Conservation (phyloP, 805 yeast species). For the Monosporozyma unispora region DNA sequence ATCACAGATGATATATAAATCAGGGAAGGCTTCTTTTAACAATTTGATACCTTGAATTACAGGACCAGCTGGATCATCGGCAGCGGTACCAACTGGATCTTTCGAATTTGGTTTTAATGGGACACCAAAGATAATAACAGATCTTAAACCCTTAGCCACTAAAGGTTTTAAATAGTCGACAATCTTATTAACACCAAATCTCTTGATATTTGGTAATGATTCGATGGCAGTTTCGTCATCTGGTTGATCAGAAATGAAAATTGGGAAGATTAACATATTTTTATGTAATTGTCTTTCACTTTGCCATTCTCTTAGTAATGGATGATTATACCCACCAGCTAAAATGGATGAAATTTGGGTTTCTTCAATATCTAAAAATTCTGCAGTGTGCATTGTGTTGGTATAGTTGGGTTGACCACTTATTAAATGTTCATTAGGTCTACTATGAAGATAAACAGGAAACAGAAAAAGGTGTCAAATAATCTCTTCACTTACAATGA, state of each 20-base stretch:
- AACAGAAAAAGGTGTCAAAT: background rate
- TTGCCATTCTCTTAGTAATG: conserved; percentile 87
- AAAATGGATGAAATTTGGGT: conserved; percentile 66
- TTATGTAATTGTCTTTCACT: conserved; percentile 73
- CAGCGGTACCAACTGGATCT: conserved; percentile 76
- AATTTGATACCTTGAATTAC: conserved; percentile 72
- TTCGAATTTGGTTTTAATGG: conserved; percentile 67
- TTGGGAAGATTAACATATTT: conserved; percentile 86
- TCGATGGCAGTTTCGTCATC: conserved; percentile 71
- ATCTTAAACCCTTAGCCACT: conserved; percentile 69
- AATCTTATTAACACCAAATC: conserved; percentile 76
- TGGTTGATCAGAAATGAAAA: conserved; percentile 71
- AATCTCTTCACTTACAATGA: background rate
- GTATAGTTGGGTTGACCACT: background rate
- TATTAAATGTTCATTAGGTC: too few species aligned
- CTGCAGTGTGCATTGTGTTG: conserved; percentile 49
- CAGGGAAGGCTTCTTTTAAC: conserved; percentile 62
- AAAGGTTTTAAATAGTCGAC: conserved; percentile 61
- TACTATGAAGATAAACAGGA: too few species aligned
- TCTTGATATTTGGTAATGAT: conserved; percentile 78
- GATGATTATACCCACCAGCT: conserved; percentile 93
- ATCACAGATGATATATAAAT: conserved; percentile 80
- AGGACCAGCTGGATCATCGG: conserved; percentile 95
- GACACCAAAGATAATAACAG: conserved; percentile 91
- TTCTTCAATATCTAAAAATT: conserved; percentile 49